These are phyloP conservation scores for Blastobotrys buckinghamii DNA, from an alignment of 1,139 yeast genomes.

Conservation along the genomic window DNA sequence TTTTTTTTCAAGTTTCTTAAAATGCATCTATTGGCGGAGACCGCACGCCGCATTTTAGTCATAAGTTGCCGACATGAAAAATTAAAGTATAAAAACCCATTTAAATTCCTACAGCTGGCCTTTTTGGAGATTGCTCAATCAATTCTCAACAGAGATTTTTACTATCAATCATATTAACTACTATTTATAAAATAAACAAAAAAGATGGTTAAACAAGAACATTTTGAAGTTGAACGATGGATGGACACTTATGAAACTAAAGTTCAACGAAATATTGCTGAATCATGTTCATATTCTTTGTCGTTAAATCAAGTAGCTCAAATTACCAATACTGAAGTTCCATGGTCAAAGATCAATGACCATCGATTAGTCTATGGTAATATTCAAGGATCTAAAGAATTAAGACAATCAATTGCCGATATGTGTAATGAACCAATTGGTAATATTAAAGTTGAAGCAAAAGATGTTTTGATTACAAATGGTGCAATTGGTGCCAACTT, in stretches of 20 bases:
- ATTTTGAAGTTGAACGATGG: slow-evolving; percentile 51
- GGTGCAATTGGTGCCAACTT: slow-evolving; percentile 60
- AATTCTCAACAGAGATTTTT: not conserved
- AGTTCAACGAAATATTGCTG: slow-evolving; percentile 44
- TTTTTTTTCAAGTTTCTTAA: too few species aligned
- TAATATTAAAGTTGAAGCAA: slow-evolving; percentile 23
- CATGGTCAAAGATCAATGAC: slow-evolving; percentile 20
- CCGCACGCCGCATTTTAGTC: not conserved
- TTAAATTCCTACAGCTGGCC: too few species aligned
- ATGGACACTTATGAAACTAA: slow-evolving; percentile 48
- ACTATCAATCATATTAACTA: too few species aligned
- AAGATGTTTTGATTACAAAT: slow-evolving; percentile 45
- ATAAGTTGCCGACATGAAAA: too few species aligned
- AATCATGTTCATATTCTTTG: slow-evolving; percentile 48
- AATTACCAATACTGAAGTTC: slow-evolving; percentile 30
- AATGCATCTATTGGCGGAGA: too few species aligned
- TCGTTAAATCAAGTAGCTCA: slow-evolving; percentile 38
- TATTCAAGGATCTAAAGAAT: slow-evolving; percentile 42
- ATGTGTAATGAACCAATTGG: slow-evolving; percentile 35
- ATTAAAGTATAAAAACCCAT: too few species aligned
- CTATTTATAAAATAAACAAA: not conserved
- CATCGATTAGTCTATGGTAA: slow-evolving; percentile 43
- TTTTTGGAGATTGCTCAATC: not conserved
- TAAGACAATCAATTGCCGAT: slow-evolving; percentile 36
- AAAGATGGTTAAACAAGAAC: slow-evolving; percentile 27